These are phyloP conservation scores for Cryptococcus sp. DNA, from an alignment of 1,284 basidiomycete species.

Conservation along the genomic window DNA sequence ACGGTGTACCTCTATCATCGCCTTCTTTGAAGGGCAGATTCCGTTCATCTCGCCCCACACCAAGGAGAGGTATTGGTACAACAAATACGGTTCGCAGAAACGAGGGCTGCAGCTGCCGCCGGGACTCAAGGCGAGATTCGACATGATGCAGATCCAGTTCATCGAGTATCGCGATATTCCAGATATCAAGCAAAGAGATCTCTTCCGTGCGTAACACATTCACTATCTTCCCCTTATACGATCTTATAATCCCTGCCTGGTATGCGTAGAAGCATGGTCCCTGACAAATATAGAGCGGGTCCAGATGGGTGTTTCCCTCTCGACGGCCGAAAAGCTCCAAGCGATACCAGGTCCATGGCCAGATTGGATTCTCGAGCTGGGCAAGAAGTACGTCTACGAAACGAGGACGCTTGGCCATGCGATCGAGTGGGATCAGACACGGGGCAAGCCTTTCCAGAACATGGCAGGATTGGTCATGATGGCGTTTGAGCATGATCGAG, in stretches of 20 bases:
- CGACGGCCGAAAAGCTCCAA: constrained; percentile 40
- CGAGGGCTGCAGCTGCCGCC: constrained; percentile 22
- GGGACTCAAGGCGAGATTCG: constrained; percentile 29
- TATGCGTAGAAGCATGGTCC: no score
- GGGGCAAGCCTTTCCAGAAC: constrained; percentile 30
- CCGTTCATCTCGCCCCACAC: constrained; percentile 26
- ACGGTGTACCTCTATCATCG: constrained; percentile 35
- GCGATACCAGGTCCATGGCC: constrained; percentile 34
- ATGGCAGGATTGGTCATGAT: constrained; percentile 21
- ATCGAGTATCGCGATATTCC: constrained; percentile 33
- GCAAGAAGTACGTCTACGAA: constrained; percentile 26
- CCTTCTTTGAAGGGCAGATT: constrained; percentile 40
- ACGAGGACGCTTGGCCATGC: constrained; percentile 12
- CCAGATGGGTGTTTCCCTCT: constrained; percentile 41
- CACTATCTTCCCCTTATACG: not conserved
- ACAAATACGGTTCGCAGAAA: constrained; percentile 1
- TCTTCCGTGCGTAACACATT: constrained; percentile 41
- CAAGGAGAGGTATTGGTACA: constrained; percentile 33
- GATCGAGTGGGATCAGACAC: constrained; percentile 17
- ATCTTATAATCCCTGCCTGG: constrained; percentile 4
- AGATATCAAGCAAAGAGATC: constrained; percentile 37
- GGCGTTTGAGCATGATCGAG: constrained; percentile 7
- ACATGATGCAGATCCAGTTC: constrained; percentile 27
- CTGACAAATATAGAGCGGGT: no score
- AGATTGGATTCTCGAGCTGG: constrained; percentile 26